phyloP scores from a whole-genome alignment of 2,329 filamentous ascomycete species.

The Dactylonectria macrodidyma region DNA sequence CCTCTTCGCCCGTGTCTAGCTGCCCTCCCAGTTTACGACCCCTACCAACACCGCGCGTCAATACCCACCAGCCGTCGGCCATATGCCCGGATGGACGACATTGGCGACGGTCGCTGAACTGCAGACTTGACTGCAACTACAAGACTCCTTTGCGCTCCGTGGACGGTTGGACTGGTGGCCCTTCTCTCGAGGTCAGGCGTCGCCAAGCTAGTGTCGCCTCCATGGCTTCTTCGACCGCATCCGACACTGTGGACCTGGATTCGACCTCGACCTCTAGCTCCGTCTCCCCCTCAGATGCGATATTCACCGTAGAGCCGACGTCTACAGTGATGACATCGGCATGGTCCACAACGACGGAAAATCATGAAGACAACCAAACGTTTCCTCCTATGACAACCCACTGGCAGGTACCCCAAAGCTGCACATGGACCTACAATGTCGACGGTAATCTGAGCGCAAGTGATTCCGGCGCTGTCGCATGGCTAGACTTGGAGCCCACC shows the following conservation, averaged over 20 bases:
- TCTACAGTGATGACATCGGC: slow-evolving; percentile 25
- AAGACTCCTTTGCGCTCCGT: slow-evolving; percentile 37
- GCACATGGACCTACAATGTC: slow-evolving; percentile 57
- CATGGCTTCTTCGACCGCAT: slow-evolving; percentile 28
- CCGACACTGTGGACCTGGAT: slow-evolving; percentile 25
- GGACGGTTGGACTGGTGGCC: slow-evolving; percentile 35
- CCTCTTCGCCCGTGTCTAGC: slow-evolving; percentile 19
- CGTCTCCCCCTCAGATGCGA: slow-evolving; percentile 36
- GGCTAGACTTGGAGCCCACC: slow-evolving; percentile 55
- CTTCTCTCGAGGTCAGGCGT: slow-evolving; percentile 26
- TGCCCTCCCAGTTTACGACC: slow-evolving; percentile 7
- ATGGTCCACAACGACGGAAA: slow-evolving; percentile 36
- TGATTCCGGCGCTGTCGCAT: slow-evolving; percentile 51
- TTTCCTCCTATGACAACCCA: slow-evolving; percentile 57
- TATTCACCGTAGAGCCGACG: slow-evolving; percentile 37
- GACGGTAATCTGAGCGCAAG: slow-evolving; percentile 44
- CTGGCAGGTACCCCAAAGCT: slow-evolving; percentile 55
- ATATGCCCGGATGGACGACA: slow-evolving; percentile 43
- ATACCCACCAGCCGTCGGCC: slow-evolving; percentile 27
- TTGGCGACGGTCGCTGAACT: slow-evolving; percentile 37
- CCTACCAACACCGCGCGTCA: slow-evolving; percentile 27
- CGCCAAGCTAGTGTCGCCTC: slow-evolving; percentile 28
- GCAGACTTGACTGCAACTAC: slow-evolving; percentile 43
- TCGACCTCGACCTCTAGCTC: slow-evolving; percentile 25
- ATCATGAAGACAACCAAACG: slow-evolving; percentile 39